Evolutionary conservation across 805 yeast species (phyloP), one percentile per base, ranked within the genome.

Genomic region (Monosporozyma unispora): DNA sequence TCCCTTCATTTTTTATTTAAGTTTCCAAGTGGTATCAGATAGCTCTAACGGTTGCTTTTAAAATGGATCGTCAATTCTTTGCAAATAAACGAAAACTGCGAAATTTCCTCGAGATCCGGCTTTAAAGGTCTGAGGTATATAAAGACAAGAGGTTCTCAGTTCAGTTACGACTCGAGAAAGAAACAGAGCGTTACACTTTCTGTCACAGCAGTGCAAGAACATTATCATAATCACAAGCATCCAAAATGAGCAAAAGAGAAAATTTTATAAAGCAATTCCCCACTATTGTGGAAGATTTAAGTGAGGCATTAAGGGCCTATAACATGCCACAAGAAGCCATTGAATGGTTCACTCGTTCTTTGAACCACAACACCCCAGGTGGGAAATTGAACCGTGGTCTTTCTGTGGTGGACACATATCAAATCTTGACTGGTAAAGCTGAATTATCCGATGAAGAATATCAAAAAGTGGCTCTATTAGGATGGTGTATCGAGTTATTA

Each of bases 381-480:
- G 99, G 99, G 46, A 93, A 93, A 70, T 77, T 89, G 64, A 93
- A 93, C 78, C 80, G 99, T 67, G 99, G 99, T 29, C 72, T 93
- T 51, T 87, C 97, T 37, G 98, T 93, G 18, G 82, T 93, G 54
- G 98, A 91, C 67, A 87, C 98, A 1, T 93, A 86, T 72, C 81
- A 81, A 50, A 77, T 91, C 50, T 74, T 93, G 64, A 68, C 79
- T 2, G 66, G 70, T 46, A 77, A 74, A n/a, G 88, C 83, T 44
- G 76, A 90, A 50, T 54, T 74, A 9, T 10, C 35, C 12, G 10
- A 29, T 42, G 22, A 73, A 29, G 93, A 88, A 63, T 91, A 89
- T 73, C 80, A 80, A 67, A 83, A 81, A 61, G 86, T 87, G 37
- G 93, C 97, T 9, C 73, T 90, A 46, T 76, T 93, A 56, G 99